Conservation (phyloP, 345 rosid genomes). For the Aquilaria malaccensis region DNA sequence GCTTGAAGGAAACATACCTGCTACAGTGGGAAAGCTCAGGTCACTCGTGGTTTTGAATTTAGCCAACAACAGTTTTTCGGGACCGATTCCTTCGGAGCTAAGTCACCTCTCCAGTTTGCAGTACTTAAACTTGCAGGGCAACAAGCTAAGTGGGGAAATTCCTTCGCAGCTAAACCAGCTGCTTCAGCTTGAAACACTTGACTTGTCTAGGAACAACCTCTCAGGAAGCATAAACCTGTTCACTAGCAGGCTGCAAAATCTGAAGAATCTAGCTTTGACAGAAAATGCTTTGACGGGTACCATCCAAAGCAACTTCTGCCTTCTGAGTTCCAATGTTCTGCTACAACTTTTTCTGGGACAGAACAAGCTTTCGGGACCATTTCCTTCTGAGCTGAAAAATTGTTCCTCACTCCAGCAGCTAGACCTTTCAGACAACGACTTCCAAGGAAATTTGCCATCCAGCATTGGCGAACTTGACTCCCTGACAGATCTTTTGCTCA, state of each 20-base stretch:
- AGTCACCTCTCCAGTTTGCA: slow-evolving; percentile 42
- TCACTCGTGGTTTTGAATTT: slow-evolving; percentile 51
- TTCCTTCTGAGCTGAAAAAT: slow-evolving; percentile 50
- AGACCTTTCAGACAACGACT: slow-evolving; percentile 53
- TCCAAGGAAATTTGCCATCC: slow-evolving; percentile 49
- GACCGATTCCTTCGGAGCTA: slow-evolving; percentile 55
- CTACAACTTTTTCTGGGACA: slow-evolving; percentile 39
- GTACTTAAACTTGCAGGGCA: slow-evolving; percentile 51
- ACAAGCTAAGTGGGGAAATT: slow-evolving; percentile 48
- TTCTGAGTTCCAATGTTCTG: slow-evolving; percentile 32
- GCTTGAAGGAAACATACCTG: slow-evolving; percentile 62
- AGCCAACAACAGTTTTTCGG: slow-evolving; percentile 69
- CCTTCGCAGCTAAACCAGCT: slow-evolving; percentile 48
- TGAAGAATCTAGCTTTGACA: slow-evolving; percentile 36
- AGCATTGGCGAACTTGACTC: slow-evolving; percentile 43
- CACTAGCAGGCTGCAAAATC: slow-evolving; percentile 34
- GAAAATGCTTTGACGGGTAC: slow-evolving; percentile 47
- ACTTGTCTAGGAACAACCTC: slow-evolving; percentile 60
- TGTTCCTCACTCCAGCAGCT: slow-evolving; percentile 53
- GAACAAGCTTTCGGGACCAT: slow-evolving; percentile 52
- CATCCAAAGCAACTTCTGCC: slow-evolving; percentile 52
- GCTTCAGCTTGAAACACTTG: slow-evolving; percentile 44
- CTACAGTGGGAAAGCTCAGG: slow-evolving; percentile 43
- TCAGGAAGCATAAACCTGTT: slow-evolving; percentile 48
- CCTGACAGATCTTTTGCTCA: slow-evolving; percentile 36